Conservation (phyloP, 345 rosid genomes). For the Punica granatum region DNA sequence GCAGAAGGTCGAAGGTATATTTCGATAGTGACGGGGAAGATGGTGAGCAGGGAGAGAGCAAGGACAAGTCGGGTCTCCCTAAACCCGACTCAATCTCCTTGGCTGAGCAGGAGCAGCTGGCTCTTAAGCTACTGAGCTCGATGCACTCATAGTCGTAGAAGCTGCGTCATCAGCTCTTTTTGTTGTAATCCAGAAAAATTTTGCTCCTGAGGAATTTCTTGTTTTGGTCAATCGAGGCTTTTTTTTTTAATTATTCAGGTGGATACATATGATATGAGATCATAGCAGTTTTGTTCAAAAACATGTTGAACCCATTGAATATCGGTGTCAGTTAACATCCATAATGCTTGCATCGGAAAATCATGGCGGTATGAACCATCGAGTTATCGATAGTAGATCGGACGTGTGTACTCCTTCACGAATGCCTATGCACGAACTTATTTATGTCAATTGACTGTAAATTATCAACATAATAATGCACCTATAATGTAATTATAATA, state of each 20-base stretch:
- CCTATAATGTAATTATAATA: too few species aligned
- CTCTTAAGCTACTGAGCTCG: conserved; percentile 57
- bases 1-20: conserved; percentile 47
- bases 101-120: conserved; percentile 81
- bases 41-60: conserved; percentile 15
- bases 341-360: too few species aligned
- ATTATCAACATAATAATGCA: neutral
- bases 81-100: conserved; percentile 44
- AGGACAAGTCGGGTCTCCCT: conserved; percentile 9
- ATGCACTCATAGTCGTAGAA: conserved; percentile 33
- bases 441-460: too few species aligned
- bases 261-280: too few species aligned
- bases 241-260: too few species aligned
- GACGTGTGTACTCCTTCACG: too few species aligned
- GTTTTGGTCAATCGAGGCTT: conserved; percentile 27
- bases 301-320: too few species aligned
- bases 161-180: neutral
- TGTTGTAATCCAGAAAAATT: neutral
- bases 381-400: too few species aligned
- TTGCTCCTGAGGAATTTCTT: neutral
- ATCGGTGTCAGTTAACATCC: too few species aligned
- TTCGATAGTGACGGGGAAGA: conserved; percentile 34
- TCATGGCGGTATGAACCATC: too few species aligned
- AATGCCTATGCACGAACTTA: too few species aligned
- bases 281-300: too few species aligned